These are phyloP conservation scores for Passalora sequoiae DNA, from an alignment of 2,329 filamentous ascomycete species.

Conservation along the genomic window DNA sequence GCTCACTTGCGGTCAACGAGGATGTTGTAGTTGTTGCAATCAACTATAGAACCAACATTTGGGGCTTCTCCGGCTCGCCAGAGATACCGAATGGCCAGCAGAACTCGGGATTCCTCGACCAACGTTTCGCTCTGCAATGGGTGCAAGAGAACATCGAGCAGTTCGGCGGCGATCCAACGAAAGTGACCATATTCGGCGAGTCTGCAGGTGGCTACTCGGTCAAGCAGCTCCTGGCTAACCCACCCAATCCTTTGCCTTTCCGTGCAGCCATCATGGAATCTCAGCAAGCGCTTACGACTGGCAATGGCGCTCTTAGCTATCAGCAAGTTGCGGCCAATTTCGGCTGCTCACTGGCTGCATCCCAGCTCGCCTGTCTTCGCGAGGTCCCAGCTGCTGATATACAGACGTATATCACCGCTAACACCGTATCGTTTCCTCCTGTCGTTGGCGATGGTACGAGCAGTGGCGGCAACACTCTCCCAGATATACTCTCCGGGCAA, in stretches of 20 bases:
- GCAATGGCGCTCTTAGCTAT: slow-evolving; percentile 11
- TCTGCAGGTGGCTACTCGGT: slow-evolving; percentile 17
- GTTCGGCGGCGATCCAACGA: slow-evolving; percentile 46
- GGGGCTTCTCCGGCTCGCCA: slow-evolving; percentile 28
- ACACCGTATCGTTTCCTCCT: slow-evolving; percentile 22
- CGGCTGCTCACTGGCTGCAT: slow-evolving; percentile 6
- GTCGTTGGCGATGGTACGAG: slow-evolving; percentile 14
- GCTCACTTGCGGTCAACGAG: slow-evolving; percentile 16
- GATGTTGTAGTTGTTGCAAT: slow-evolving; percentile 21
- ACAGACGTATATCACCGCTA: slow-evolving; percentile 9
- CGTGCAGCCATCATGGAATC: slow-evolving; percentile 22
- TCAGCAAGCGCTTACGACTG: slow-evolving; percentile 6
- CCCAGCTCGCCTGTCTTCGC: slow-evolving; percentile 12
- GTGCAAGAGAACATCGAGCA: slow-evolving; percentile 49
- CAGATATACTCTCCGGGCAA: slow-evolving; percentile 10
- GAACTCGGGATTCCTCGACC: slow-evolving; percentile 33
- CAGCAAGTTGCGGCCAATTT: slow-evolving; percentile 15
- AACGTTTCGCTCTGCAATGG: slow-evolving; percentile 33
- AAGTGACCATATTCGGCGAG: slow-evolving; percentile 32
- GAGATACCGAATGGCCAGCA: slow-evolving; percentile 28
- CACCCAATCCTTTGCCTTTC: slow-evolving; percentile 19
- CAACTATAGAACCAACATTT: slow-evolving; percentile 23
- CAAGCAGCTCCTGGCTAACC: slow-evolving; percentile 17
- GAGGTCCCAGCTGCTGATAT: slow-evolving; percentile 11
- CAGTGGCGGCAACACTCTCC: slow-evolving; percentile 12